phyloP scores from a whole-genome alignment of 805 yeast genomes.

The Saturnispora halmiae region DNA sequence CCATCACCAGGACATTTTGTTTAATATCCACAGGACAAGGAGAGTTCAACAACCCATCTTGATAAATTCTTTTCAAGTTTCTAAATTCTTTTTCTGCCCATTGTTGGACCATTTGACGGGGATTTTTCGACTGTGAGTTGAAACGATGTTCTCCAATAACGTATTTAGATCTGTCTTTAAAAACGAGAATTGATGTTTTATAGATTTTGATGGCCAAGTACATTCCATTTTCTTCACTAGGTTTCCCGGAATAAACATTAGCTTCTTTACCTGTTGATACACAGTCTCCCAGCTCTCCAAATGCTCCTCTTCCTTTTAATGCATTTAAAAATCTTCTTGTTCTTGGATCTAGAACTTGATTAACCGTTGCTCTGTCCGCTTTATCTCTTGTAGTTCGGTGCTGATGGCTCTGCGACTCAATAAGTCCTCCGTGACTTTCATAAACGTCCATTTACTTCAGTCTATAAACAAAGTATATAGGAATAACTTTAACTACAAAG shows the following conservation, averaged over 20 bases:
- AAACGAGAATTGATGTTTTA: conserved; percentile 93
- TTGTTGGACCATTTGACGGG: conserved; percentile 91
- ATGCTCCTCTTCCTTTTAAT: conserved; percentile 72
- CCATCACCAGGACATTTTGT: conserved; percentile 92
- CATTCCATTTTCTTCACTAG: conserved; percentile 32
- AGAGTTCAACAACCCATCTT: conserved; percentile 69
- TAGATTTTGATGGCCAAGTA: conserved; percentile 80
- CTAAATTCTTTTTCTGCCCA: conserved; percentile 99
- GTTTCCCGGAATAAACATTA: conserved; percentile 73
- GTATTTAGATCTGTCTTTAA: conserved; percentile 91
- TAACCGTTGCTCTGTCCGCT: conserved; percentile 93
- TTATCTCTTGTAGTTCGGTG: conserved; percentile 66
- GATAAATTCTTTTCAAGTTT: conserved; percentile 72
- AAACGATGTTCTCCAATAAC: conserved; percentile 95
- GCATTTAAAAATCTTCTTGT: conserved; percentile 77
- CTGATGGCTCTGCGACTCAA: conserved; percentile 8
- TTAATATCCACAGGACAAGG: conserved; percentile 88
- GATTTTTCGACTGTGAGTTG: conserved; percentile 77
- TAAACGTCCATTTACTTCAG: conserved; percentile 3
- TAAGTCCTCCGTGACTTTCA: conserved; percentile 4
- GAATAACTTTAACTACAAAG: conserved; percentile 5
- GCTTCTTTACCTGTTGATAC: conserved; percentile 97
- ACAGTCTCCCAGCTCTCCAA: conserved; percentile 86
- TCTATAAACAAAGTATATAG: conserved; percentile 8
- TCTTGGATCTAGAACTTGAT: conserved; percentile 92